phyloP scores from a whole-genome alignment of 2,329 filamentous ascomycete species.

The Neopestalotiopsis clavispora region DNA sequence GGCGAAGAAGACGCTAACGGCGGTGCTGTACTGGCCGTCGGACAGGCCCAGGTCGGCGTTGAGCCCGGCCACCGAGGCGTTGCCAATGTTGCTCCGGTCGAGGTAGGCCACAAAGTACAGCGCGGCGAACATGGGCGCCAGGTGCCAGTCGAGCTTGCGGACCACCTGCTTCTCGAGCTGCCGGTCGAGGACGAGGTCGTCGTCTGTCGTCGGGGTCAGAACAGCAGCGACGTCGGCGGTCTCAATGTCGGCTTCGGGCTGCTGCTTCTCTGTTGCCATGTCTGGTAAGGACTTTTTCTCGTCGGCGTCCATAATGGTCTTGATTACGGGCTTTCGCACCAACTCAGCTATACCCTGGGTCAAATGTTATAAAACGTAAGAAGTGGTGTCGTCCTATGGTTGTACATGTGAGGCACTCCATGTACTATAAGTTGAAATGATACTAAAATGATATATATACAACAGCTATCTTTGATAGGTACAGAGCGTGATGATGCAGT shows the following conservation, averaged over 20 bases:
- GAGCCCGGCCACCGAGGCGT: conserved; percentile 1
- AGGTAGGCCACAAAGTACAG: conserved; percentile 6
- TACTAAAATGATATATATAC: background rate
- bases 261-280: background rate
- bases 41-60: background rate
- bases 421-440: background rate
- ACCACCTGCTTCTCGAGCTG: background rate
- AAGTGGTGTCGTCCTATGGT: background rate
- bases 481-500: background rate
- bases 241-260: background rate
- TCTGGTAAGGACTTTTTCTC: background rate
- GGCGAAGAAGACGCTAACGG: background rate
- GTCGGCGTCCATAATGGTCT: background rate
- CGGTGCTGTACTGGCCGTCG: conserved; percentile 1
- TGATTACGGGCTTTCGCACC: background rate
- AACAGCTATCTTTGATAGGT: background rate
- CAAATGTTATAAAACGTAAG: background rate
- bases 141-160: background rate
- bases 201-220: too few relatives aligned
- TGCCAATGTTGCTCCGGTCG: conserved; percentile 6
- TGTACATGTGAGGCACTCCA: too few relatives aligned
- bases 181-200: background rate
- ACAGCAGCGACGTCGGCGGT: background rate
- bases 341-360: background rate
- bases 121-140: background rate